Base-by-base conservation (phyloP, 257 asterid genomes). In the Solanum megistacrolobum region DNA sequence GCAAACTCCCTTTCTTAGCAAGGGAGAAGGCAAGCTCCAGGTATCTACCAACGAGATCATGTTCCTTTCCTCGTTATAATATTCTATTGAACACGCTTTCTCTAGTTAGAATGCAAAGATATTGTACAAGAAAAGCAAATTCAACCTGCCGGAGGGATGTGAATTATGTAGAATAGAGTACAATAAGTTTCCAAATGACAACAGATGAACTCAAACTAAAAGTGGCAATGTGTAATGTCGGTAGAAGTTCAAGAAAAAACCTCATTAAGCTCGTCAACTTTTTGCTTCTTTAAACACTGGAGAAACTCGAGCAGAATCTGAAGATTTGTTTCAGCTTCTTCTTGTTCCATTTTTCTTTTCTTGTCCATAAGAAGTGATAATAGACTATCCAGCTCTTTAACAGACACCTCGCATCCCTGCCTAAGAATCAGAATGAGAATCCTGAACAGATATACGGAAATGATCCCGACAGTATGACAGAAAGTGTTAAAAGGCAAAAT, bases 381-480 rank as follows among this genome's bases (percentile, higher is more conserved):
- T 86, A 97, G 94, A 89, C 92, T 89, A 88, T 94, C 93, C 81
- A 97, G 93, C 91, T 97, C 98, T 92, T 96, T 95, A 60, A 93
- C 92, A 2, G 99, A 96, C 41, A 94, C 93, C 75, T 92, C 94
- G 89, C 98, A 97, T 89, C 99, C 99, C 99, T 97, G 98, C 93
- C 93, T 87, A 93, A 86, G 92, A 79, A 92, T 83, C 87, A 88
- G 89, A 55, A 89, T 88, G 86, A 87, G 90, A 90, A 91, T 89
- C 89, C 72, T 29, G 58, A 88, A 88, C 89, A 68, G 84, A 41
- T 18, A 86, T 12, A 72, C n/a, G 25, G 34, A 46, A 32, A 86
- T 16, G 35, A 48, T 23, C 65, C 84, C 3, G 11, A 78, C 11
- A 85, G 6, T 7, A 9, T 23, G 85, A 31, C 69, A 86, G 73